phyloP scores from a whole-genome alignment of 129 eudicot species.

The Centaurea solstitialis region DNA sequence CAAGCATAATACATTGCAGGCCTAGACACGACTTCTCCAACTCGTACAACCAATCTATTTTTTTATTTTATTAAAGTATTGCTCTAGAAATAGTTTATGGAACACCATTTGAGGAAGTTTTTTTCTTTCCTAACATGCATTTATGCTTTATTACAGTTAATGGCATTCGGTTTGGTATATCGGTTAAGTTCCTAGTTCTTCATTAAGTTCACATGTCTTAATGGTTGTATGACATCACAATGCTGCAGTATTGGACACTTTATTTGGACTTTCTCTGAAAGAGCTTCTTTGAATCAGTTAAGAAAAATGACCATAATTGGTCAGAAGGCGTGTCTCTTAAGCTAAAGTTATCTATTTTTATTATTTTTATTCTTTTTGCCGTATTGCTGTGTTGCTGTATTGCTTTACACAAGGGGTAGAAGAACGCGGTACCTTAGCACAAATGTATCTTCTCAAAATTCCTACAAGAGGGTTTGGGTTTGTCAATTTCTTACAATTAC shows the following conservation, averaged over 20 bases:
- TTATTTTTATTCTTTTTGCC: neutral
- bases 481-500: neutral
- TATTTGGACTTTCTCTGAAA: neutral
- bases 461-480: neutral
- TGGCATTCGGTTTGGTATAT: neutral
- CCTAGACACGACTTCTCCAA: slow-evolving; percentile 1
- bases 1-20: neutral
- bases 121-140: neutral
- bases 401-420: neutral
- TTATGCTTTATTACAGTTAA: neutral
- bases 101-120: neutral
- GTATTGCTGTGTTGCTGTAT: no score
- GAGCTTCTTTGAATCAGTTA: neutral
- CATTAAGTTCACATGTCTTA: neutral
- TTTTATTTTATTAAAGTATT: slow-evolving; percentile 9
- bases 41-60: neutral
- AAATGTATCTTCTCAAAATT: neutral
- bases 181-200: neutral
- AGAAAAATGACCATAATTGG: neutral
- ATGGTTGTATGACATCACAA: neutral
- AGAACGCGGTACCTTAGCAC: neutral
- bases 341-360: no score
- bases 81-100: neutral
- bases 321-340: neutral
- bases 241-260: neutral